A percentile compares a stretch with the other conserved stretches of the same genome.
Evolutionary conservation across 2,329 filamentous ascomycete species (phyloP).

Genomic region (Xylaria sp.): DNA sequence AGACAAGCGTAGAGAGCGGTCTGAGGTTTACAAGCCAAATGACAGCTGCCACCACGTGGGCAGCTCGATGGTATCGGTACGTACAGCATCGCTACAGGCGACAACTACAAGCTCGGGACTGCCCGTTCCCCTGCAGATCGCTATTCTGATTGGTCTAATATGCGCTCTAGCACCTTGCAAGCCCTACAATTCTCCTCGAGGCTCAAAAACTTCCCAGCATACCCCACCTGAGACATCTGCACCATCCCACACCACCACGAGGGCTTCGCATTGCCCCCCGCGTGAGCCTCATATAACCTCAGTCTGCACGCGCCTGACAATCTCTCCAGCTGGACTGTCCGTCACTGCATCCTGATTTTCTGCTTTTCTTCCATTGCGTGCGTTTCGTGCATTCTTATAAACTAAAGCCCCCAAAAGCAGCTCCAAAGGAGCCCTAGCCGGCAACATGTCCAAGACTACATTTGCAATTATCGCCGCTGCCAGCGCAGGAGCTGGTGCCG

Average conservation of each 20-base stretch:
- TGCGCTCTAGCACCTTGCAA: neutral
- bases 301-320: constrained; percentile 43
- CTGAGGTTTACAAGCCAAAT: neutral
- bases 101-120: constrained; percentile 18
- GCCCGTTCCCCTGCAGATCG: constrained; percentile 16
- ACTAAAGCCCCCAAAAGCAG: constrained; percentile 30
- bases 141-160: constrained; percentile 20
- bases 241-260: constrained; percentile 47
- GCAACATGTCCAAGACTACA: constrained; percentile 80
- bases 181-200: constrained; percentile 33
- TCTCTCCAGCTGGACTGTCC: constrained; percentile 31
- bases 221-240: constrained; percentile 34
- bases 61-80: neutral
- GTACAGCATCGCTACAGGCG: neutral
- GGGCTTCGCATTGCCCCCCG: constrained; percentile 41
- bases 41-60: constrained; percentile 31
- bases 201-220: constrained; percentile 36
- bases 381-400: constrained; percentile 38
- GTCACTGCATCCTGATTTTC: constrained; percentile 19
- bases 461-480: constrained; percentile 79
- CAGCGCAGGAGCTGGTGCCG: constrained; percentile 80
- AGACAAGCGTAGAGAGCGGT: neutral
- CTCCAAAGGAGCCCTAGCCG: constrained; percentile 35
- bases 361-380: constrained; percentile 23
- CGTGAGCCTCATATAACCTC: constrained; percentile 46